Conservation (phyloP, 305 asterid genomes). For the Solanum hybrid region DNA sequence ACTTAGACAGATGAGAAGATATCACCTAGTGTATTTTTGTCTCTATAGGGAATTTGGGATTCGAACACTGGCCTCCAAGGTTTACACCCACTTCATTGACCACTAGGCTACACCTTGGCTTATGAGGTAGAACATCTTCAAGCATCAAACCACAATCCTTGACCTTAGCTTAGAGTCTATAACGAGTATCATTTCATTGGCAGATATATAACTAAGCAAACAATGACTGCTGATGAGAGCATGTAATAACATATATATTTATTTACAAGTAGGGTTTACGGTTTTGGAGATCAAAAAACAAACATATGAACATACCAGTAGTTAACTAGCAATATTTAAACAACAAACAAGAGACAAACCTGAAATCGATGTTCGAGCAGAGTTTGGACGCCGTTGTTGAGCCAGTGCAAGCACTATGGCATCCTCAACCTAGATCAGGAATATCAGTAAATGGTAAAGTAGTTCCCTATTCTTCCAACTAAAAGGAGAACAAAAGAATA, state of each 20-base stretch:
- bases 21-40: background rate
- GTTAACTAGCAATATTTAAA: background rate
- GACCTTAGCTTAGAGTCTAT: background rate
- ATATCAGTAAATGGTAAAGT: slow-evolving; percentile 2
- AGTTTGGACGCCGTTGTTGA: slow-evolving; percentile 80
- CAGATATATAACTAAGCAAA: background rate
- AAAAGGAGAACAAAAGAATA: background rate
- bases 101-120: background rate
- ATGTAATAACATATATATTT: background rate
- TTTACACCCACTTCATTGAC: background rate
- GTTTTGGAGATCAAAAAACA: background rate
- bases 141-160: background rate
- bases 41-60: background rate
- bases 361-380: slow-evolving; percentile 61
- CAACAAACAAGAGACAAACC: slow-evolving; percentile 32
- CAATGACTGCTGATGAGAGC: background rate
- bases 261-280: background rate
- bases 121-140: background rate
- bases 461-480: background rate
- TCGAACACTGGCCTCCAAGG: background rate
- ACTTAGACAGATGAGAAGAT: background rate
- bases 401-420: slow-evolving; percentile 77
- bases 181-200: background rate
- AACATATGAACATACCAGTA: background rate
- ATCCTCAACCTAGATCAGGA: slow-evolving; percentile 66